These are phyloP conservation scores for Fraxinus platypoda DNA, from an alignment of 305 asterid genomes.

Conservation along the genomic window DNA sequence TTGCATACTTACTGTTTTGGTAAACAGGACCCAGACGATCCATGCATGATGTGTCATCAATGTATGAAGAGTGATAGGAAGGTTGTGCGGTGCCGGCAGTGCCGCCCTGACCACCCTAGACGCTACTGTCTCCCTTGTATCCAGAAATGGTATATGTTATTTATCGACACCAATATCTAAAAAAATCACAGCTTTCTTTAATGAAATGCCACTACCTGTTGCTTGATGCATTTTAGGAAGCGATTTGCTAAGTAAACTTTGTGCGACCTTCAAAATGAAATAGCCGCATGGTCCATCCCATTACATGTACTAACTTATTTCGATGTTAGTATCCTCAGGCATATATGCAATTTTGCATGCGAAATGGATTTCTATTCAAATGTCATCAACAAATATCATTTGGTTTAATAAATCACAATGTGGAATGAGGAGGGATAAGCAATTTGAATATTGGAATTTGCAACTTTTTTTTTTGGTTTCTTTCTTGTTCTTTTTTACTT, in stretches of 20 bases:
- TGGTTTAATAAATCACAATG: not conserved
- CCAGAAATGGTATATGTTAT: conserved; percentile 35
- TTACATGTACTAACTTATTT: not conserved
- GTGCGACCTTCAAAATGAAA: not conserved
- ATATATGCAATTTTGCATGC: not conserved
- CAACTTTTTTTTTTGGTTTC: not conserved
- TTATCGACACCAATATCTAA: not conserved
- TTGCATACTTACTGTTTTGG: conserved; percentile 2
- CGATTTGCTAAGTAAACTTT: not conserved
- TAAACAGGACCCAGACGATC: conserved; percentile 42
- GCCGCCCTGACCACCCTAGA: conserved; percentile 7
- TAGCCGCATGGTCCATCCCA: not conserved
- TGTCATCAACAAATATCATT: not conserved
- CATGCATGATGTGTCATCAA: conserved; percentile 66
- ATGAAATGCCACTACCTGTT: not conserved
- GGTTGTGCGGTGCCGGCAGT: conserved; percentile 49
- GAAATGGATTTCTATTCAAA: not conserved
- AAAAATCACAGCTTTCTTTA: not conserved
- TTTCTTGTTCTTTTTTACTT: too few relatives aligned
- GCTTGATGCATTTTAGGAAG: not conserved
- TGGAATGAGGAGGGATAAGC: not conserved
- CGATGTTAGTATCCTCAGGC: not conserved
- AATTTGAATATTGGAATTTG: not conserved
- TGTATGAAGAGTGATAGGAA: conserved; percentile 51
- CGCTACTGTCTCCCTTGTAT: conserved; percentile 58